Evolutionary conservation across 106 monocot species (phyloP).

Genomic region (Xerophyta viscosa): DNA sequence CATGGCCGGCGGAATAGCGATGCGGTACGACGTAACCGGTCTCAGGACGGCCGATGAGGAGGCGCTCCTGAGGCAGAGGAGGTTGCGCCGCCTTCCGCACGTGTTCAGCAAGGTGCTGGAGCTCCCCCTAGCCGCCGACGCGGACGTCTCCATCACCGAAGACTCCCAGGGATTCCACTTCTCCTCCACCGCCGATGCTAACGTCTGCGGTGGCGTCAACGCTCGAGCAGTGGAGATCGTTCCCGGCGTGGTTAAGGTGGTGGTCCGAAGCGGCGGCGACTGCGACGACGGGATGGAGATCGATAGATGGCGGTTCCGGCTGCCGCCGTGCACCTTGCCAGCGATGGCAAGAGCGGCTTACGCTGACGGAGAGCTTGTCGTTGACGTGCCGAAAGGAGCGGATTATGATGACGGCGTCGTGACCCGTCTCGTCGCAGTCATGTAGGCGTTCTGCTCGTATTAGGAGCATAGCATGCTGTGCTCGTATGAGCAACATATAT

Average conservation of each 20-base stretch:
- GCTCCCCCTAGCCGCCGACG: slow-evolving; percentile 46
- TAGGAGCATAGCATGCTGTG: no score
- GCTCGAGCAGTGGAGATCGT: slow-evolving; percentile 34
- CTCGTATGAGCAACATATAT: no score
- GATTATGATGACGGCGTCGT: slow-evolving; percentile 5
- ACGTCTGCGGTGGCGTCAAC: slow-evolving; percentile 17
- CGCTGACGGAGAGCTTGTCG: slow-evolving; percentile 32
- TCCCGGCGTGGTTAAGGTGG: slow-evolving; percentile 53
- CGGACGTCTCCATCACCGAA: slow-evolving; percentile 37
- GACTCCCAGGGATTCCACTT: slow-evolving; percentile 26
- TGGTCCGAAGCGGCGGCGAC: slow-evolving; percentile 13
- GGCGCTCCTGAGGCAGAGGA: slow-evolving; percentile 18
- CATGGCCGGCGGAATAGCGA: no score
- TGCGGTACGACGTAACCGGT: background rate
- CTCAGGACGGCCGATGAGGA: background rate
- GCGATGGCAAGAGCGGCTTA: slow-evolving; percentile 33
- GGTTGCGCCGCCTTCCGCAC: slow-evolving; percentile 60
- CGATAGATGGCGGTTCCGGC: slow-evolving; percentile 50
- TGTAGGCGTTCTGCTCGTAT: no score
- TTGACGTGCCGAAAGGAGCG: slow-evolving; percentile 43
- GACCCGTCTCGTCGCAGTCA: no score
- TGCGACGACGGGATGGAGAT: slow-evolving; percentile 22
- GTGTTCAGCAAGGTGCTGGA: slow-evolving; percentile 61
- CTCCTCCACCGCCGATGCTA: slow-evolving; percentile 5
- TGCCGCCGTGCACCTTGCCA: slow-evolving; percentile 33